Percentiles rank a stretch among this genome's conserved stretches.
Conservation (phyloP, 2,329 filamentous ascomycete genomes). For the Fusarium avenaceum region DNA sequence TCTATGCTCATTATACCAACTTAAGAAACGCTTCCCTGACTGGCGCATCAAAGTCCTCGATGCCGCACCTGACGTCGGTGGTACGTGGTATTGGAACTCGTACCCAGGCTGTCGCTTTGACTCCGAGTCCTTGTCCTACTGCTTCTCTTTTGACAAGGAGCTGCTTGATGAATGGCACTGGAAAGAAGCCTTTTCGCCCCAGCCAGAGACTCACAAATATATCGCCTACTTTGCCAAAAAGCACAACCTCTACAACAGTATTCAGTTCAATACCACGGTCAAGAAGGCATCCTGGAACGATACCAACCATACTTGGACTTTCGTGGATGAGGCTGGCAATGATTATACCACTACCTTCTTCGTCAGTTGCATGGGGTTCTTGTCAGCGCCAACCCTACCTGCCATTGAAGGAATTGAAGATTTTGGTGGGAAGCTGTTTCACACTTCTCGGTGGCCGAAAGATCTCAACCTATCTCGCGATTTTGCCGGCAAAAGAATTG, state of each 20-base stretch:
- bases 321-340: slow-evolving; percentile 5
- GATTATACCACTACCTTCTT: slow-evolving; percentile 25
- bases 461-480: slow-evolving; percentile 7
- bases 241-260: slow-evolving; percentile 57
- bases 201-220: slow-evolving; percentile 57
- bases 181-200: slow-evolving; percentile 56
- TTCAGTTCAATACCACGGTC: slow-evolving; percentile 34
- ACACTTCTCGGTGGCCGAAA: slow-evolving; percentile 38
- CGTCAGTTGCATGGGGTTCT: slow-evolving; percentile 31
- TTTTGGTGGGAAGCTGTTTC: slow-evolving; percentile 27
- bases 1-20: slow-evolving; percentile 57
- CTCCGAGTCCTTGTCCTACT: slow-evolving; percentile 57
- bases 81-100: slow-evolving; percentile 48
- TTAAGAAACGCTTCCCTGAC: slow-evolving; percentile 51
- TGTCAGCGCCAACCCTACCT: slow-evolving; percentile 33
- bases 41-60: slow-evolving; percentile 42
- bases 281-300: slow-evolving; percentile 19
- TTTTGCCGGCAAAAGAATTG: slow-evolving; percentile 28
- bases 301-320: slow-evolving; percentile 8
- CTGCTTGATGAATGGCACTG: slow-evolving; percentile 40
- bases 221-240: slow-evolving; percentile 59
- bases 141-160: slow-evolving; percentile 39
- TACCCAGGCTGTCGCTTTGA: slow-evolving; percentile 56
- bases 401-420: slow-evolving; percentile 25
- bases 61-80: slow-evolving; percentile 39